These are phyloP conservation scores for Vachellia collinsii DNA, from an alignment of 306 rosid genomes.

Conservation along the genomic window DNA sequence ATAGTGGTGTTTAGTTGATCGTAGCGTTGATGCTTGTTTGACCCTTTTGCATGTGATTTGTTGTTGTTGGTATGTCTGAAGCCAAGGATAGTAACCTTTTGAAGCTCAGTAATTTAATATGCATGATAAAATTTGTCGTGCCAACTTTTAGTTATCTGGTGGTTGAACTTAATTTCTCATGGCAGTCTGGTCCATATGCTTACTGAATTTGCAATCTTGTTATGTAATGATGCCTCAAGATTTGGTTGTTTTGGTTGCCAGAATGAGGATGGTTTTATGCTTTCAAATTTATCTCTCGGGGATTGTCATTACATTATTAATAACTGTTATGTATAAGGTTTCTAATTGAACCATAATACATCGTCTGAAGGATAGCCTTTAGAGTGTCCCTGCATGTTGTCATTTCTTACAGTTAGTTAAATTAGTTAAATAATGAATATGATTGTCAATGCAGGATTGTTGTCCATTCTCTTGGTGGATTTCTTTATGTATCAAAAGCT, in stretches of 20 bases:
- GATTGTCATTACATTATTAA: not conserved
- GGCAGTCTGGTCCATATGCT: not conserved
- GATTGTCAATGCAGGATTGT: slow-evolving; percentile 41
- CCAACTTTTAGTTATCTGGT: not conserved
- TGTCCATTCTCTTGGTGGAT: slow-evolving; percentile 3
- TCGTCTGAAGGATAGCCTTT: not conserved
- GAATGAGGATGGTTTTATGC: not conserved
- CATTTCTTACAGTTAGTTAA: not conserved
- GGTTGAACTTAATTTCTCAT: not conserved
- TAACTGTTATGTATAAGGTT: not conserved
- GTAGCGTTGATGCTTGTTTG: no score
- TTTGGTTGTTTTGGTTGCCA: slow-evolving; percentile 1
- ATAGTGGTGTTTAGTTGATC: not conserved
- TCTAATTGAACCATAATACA: not conserved
- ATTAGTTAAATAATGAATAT: slow-evolving; percentile 14
- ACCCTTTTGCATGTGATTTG: not conserved
- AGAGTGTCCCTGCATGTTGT: not conserved
- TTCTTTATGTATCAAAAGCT: slow-evolving; percentile 14
- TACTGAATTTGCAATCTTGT: slow-evolving; percentile 16
- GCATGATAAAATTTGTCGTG: not conserved
- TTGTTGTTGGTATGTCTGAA: not conserved
- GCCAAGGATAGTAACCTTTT: not conserved
- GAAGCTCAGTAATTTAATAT: not conserved
- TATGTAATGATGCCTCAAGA: not conserved
- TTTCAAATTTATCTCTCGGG: not conserved